Conservation (phyloP, 352 stramenopile genomes). For the Vaucheria bursata region DNA sequence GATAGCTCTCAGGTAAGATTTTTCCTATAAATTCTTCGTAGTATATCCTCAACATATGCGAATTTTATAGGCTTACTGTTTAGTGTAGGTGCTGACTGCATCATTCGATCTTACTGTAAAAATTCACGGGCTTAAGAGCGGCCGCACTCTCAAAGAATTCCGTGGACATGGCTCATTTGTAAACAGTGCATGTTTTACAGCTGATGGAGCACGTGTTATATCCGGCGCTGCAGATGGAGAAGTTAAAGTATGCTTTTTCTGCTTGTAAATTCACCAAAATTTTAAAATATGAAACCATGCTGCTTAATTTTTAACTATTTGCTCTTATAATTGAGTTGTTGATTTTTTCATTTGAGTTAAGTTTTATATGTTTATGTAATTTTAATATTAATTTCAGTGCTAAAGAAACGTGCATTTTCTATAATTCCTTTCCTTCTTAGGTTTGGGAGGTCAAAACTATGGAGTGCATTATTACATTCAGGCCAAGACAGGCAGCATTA, state of each 20-base stretch:
- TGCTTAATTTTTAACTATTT: background rate
- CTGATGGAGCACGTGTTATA: conserved; percentile 48
- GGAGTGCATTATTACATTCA: conserved; percentile 65
- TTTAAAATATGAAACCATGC: background rate
- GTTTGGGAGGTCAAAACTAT: conserved; percentile 48
- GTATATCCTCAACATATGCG: background rate
- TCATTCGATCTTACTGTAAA: conserved; percentile 76
- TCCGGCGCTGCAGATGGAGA: conserved; percentile 50
- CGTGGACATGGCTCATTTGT: conserved; percentile 53
- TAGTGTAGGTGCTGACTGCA: conserved; percentile 65
- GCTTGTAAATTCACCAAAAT: background rate
- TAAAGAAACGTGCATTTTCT: background rate
- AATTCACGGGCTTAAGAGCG: conserved; percentile 79
- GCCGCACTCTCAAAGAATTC: conserved; percentile 79
- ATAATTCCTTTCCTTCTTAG: conserved; percentile 4
- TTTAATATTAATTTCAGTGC: background rate
- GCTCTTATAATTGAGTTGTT: background rate
- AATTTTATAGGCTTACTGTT: background rate
- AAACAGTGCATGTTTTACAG: conserved; percentile 66
- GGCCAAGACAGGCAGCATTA: conserved; percentile 35
- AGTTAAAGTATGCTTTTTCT: conserved; percentile 32
- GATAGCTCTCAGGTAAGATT: conserved; percentile 56
- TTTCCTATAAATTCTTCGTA: background rate
- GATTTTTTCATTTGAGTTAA: background rate
- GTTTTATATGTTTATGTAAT: background rate